Percentiles rank a stretch among this genome's conserved stretches.
Evolutionary conservation across 1,284 basidiomycete species (phyloP).

Genomic region (Tausonia pullulans): DNA sequence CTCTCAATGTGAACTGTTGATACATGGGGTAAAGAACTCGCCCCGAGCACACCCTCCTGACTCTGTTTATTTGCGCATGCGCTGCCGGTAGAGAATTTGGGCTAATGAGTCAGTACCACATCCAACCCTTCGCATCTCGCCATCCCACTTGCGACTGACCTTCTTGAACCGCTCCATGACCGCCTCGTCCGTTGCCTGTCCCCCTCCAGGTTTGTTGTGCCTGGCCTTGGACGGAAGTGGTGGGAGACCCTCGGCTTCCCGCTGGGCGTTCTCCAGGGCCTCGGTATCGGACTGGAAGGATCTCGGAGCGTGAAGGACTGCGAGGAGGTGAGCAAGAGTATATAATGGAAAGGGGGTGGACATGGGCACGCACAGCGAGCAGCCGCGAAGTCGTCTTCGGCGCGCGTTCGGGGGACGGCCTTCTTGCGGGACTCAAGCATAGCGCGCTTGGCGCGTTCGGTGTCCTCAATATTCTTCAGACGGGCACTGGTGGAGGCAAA

Average conservation of each 20-base stretch:
- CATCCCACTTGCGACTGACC: conserved; percentile 19
- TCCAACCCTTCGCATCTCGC: too few species aligned
- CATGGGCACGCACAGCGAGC: conserved; percentile 56
- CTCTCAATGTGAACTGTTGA: too few species aligned
- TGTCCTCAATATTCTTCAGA: conserved; percentile 89
- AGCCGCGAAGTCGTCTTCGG: conserved; percentile 57
- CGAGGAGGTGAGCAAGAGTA: background rate
- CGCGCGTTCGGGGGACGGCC: conserved; percentile 22
- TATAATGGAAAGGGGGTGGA: background rate
- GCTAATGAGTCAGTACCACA: too few species aligned
- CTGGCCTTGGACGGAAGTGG: conserved; percentile 31
- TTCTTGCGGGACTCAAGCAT: conserved; percentile 61
- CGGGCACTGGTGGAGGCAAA: conserved; percentile 53
- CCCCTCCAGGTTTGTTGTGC: conserved; percentile 37
- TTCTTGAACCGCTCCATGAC: conserved; percentile 48
- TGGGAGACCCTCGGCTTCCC: conserved; percentile 65
- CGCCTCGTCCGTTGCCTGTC: conserved; percentile 75
- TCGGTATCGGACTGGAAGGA: conserved; percentile 81
- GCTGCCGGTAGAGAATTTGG: too few species aligned
- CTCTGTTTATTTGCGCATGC: too few species aligned
- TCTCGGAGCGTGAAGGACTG: conserved; percentile 26
- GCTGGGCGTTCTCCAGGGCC: conserved; percentile 69
- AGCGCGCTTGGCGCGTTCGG: conserved; percentile 82
- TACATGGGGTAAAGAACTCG: too few species aligned
- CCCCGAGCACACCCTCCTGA: too few species aligned